Evolutionary conservation across 441 rosid species (phyloP), one percentile per base, ranked within the genome.

Genomic region (Manihot esculenta): DNA sequence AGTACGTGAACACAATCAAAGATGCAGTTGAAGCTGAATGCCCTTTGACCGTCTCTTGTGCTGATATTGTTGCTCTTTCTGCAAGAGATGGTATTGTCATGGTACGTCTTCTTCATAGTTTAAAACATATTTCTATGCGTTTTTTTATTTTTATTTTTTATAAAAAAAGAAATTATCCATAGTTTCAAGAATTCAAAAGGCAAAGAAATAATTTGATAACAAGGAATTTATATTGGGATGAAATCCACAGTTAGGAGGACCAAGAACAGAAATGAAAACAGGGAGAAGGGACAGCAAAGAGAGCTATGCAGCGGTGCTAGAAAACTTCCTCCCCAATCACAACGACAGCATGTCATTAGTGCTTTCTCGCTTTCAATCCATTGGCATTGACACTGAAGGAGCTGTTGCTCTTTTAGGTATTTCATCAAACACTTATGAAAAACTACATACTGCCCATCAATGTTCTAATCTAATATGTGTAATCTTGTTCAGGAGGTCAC

Each of bases 61-160:
- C 97, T 47, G 96, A 94, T 72, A 78, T 89, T 51, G 86, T 94
- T 1, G 83, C 96, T 63, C 96, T 94, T 62, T 89, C 98, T 3
- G 98, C 97, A 0, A 74, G 95, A 84, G 98, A 94, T 67, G 96
- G 96, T 62, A 80, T 87, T 26, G 87, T 84, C 73, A 78, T 91
- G 88, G 98, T 93, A 48, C 8, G 75, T 68, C 20, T 11, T 57
- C 18, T 11, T 0, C 0, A 3, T 35, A n/a, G n/a, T n/a, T n/a
- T n/a, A n/a, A n/a, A n/a, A n/a, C n/a, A n/a, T n/a, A n/a, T n/a
- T n/a, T n/a, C n/a, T n/a, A n/a, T n/a, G n/a, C n/a, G n/a, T n/a
- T n/a, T n/a, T n/a, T n/a, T n/a, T n/a, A n/a, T n/a, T n/a, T n/a
- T n/a, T n/a, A n/a, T n/a, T n/a, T n/a, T n/a, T n/a, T n/a, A n/a